phyloP scores from a whole-genome alignment of 176 grass and related monocot genomes.

The Canna indica region DNA sequence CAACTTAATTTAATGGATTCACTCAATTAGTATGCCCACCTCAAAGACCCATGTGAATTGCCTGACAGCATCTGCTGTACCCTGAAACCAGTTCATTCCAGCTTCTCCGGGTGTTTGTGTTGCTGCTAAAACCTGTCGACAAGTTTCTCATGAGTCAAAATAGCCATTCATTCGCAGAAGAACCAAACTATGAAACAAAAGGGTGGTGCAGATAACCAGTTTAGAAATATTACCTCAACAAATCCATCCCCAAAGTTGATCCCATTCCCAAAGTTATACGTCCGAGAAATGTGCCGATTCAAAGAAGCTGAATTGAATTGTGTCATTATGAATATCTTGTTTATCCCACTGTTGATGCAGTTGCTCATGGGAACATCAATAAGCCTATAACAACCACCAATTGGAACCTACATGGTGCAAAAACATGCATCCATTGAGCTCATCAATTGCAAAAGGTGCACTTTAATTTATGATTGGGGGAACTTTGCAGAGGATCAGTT shows the following conservation, averaged over 20 bases:
- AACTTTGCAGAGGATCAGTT: neutral
- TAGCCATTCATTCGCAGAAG: neutral
- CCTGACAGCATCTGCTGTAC: constrained; percentile 53
- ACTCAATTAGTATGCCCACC: constrained; percentile 14
- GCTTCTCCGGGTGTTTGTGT: constrained; percentile 62
- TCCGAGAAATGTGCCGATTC: constrained; percentile 62
- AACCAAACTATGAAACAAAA: neutral
- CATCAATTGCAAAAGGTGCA: neutral
- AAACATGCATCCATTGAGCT: neutral
- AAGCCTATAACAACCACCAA: constrained; percentile 71
- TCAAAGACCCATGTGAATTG: constrained; percentile 81
- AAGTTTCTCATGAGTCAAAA: neutral
- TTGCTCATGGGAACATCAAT: constrained; percentile 79
- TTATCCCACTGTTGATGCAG: constrained; percentile 70
- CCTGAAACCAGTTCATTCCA: constrained; percentile 63
- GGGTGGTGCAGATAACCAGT: neutral
- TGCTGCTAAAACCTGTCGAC: constrained; percentile 58
- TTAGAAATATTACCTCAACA: constrained; percentile 44
- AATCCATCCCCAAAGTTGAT: constrained; percentile 64
- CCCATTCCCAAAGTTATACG: constrained; percentile 64
- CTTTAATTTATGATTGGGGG: neutral
- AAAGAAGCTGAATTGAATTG: constrained; percentile 72
- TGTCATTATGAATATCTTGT: constrained; percentile 84
- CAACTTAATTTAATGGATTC: neutral
- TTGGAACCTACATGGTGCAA: constrained; percentile 39